phyloP scores from a whole-genome alignment of 306 rosid genomes.

The Casuarina equisetifolia region DNA sequence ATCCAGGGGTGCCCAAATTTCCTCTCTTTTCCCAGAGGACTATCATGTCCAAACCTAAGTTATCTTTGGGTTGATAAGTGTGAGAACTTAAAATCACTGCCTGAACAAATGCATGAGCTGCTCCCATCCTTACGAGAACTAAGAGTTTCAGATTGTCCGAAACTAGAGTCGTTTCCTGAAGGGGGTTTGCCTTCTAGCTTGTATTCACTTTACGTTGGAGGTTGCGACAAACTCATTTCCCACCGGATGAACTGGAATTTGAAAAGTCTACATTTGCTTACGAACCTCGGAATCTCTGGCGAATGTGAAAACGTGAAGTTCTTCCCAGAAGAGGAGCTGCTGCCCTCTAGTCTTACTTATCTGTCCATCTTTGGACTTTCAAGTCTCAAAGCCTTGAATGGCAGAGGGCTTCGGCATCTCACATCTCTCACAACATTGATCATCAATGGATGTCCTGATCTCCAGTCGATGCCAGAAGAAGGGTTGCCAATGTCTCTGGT shows the following conservation, averaged over 20 bases:
- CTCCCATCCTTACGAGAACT: conserved; percentile 13
- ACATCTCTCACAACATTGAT: background rate
- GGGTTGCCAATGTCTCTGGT: conserved; percentile 1
- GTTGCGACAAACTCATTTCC: conserved; percentile 11
- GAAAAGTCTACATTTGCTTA: conserved; percentile 4
- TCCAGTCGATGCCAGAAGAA: conserved; percentile 4
- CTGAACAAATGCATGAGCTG: background rate
- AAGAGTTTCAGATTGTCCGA: background rate
- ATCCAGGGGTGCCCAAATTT: background rate
- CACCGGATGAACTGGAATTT: conserved; percentile 18
- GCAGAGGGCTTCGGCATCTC: conserved; percentile 10
- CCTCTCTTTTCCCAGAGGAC: background rate
- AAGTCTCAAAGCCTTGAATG: background rate
- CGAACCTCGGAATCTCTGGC: background rate
- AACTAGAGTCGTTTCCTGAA: conserved; percentile 17
- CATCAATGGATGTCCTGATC: background rate
- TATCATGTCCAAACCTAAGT: conserved; percentile 12
- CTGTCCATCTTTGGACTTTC: background rate
- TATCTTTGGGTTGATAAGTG: background rate
- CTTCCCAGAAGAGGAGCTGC: conserved; percentile 26
- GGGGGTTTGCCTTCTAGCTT: conserved; percentile 13
- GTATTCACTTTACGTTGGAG: background rate
- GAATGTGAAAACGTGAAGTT: conserved; percentile 6
- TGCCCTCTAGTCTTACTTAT: conserved; percentile 4
- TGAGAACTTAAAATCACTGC: conserved; percentile 4